phyloP scores from a whole-genome alignment of 768 basidiomycete genomes.

The Tulasnella sp. region DNA sequence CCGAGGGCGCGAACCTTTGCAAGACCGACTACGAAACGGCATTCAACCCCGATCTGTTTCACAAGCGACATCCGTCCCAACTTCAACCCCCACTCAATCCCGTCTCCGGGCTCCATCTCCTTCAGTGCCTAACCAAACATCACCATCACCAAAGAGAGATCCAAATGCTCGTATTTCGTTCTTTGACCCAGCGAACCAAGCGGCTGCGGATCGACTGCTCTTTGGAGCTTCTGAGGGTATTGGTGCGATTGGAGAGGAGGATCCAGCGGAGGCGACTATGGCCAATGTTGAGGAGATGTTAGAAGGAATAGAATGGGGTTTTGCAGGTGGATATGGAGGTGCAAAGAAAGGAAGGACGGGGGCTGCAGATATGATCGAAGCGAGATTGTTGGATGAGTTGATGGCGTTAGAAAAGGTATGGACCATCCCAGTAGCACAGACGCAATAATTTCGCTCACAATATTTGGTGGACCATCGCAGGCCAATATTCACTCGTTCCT shows the following conservation, averaged over 20 bases:
- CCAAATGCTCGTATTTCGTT: slow-evolving; percentile 70
- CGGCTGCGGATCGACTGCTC: slow-evolving; percentile 60
- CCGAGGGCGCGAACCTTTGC: slow-evolving; percentile 1
- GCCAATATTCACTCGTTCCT: slow-evolving; percentile 97
- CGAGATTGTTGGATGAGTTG: slow-evolving; percentile 78
- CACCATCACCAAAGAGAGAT: slow-evolving; percentile 37
- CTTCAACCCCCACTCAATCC: not conserved
- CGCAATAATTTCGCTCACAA: not conserved
- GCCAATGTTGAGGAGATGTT: slow-evolving; percentile 96
- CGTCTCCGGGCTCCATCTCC: slow-evolving; percentile 19
- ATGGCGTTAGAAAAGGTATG: slow-evolving; percentile 85
- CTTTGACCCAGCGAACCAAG: slow-evolving; percentile 74
- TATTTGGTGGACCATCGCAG: slow-evolving; percentile 35
- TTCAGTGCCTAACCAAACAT: not conserved
- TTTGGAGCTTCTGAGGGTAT: slow-evolving; percentile 32
- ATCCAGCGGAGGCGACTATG: slow-evolving; percentile 70
- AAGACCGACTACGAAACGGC: slow-evolving; percentile 3
- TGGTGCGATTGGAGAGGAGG: slow-evolving; percentile 44
- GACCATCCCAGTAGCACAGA: not conserved
- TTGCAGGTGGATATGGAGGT: slow-evolving; percentile 19
- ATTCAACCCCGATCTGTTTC: not conserved
- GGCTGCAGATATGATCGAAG: slow-evolving; percentile 87
- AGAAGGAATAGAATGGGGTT: slow-evolving; percentile 94
- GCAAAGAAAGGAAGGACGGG: slow-evolving; percentile 43
- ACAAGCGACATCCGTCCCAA: not conserved